Evolutionary conservation across 306 rosid species (phyloP).

Genomic region (Gastrolobium bilobum): DNA sequence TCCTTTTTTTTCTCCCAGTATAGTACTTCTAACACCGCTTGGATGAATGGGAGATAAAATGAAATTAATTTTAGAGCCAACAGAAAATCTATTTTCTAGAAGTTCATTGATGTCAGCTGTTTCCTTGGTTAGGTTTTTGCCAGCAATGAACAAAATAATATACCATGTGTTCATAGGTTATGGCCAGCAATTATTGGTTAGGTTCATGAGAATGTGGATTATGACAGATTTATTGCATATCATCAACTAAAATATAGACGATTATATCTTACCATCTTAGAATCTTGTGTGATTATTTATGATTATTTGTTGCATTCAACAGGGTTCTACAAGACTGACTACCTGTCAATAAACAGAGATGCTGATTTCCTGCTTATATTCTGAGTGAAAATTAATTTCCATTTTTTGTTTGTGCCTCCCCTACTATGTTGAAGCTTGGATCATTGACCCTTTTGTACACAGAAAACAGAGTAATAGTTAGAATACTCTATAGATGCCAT

Average conservation of each 20-base stretch:
- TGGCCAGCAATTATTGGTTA: constrained; percentile 10
- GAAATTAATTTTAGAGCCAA: constrained; percentile 22
- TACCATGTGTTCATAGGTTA: constrained; percentile 12
- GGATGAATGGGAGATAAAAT: constrained; percentile 4
- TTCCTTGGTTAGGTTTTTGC: neutral
- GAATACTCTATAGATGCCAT: constrained; percentile 13
- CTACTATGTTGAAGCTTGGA: neutral
- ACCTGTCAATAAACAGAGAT: neutral
- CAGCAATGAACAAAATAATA: neutral
- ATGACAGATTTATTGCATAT: constrained; percentile 1
- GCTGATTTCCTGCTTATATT: neutral
- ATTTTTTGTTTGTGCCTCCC: neutral
- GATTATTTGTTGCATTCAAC: constrained; percentile 39
- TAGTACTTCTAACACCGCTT: neutral
- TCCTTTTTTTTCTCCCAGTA: neutral
- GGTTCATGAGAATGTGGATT: constrained; percentile 4
- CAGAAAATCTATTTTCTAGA: constrained; percentile 27
- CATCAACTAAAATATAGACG: constrained; percentile 50
- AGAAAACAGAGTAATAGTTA: neutral
- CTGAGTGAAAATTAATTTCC: constrained; percentile 10
- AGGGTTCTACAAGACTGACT: constrained; percentile 6
- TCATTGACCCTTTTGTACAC: neutral
- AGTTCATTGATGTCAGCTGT: constrained; percentile 28
- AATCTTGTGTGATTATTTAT: constrained; percentile 39
- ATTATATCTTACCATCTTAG: constrained; percentile 57